A percentile compares a stretch with the other conserved stretches of the same genome.
Conservation (phyloP, 192 early-diverging fungal species). For the Gonapodya prolifera region DNA sequence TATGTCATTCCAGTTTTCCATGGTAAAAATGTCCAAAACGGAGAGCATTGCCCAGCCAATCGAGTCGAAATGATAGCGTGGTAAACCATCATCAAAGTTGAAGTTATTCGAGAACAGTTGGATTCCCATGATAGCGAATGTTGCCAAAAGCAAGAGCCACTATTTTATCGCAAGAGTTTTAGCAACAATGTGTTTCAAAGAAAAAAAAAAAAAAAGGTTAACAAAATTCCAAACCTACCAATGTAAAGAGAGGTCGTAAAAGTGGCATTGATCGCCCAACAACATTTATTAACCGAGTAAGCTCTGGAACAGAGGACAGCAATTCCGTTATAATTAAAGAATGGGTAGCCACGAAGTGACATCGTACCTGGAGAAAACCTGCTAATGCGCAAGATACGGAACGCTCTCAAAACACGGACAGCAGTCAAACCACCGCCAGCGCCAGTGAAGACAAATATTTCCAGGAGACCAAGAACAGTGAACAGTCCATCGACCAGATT, state of each 20-base stretch:
- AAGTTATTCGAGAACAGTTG: neutral
- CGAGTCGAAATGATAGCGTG: neutral
- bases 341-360: no score
- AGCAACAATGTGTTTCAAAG: no score
- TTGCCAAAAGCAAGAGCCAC: neutral
- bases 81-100: neutral
- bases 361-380: neutral
- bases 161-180: no score
- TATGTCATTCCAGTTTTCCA: neutral
- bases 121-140: neutral
- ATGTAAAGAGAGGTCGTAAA: neutral
- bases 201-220: neutral
- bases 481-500: neutral
- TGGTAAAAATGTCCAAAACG: neutral
- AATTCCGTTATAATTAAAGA: no score
- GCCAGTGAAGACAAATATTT: neutral
- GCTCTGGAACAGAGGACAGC: no score
- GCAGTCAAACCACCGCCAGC: neutral
- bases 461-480: neutral
- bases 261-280: neutral
- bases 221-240: neutral
- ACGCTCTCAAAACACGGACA: neutral
- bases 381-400: neutral
- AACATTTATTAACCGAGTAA: neutral
- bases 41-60: neutral